Conservation (phyloP, 768 basidiomycete genomes). For the Tricholomella constricta region DNA sequence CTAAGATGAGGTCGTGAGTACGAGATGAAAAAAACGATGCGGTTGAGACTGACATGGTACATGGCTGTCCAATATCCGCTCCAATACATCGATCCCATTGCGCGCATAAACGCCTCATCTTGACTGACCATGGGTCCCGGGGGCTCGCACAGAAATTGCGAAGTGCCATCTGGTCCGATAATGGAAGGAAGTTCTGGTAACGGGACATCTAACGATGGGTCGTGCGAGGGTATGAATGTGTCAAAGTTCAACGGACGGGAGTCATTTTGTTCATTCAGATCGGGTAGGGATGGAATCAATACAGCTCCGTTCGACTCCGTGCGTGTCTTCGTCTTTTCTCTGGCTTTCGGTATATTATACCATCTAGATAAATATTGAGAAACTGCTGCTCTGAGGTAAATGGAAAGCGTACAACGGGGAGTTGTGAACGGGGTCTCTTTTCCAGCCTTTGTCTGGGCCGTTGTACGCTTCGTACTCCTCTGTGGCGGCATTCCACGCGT, state of each 20-base stretch:
- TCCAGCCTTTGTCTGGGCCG: constrained; percentile 74
- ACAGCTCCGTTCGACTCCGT: background rate
- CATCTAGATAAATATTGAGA: constrained; percentile 49
- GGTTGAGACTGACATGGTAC: constrained; percentile 62
- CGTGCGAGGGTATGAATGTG: constrained; percentile 70
- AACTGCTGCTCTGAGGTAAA: background rate
- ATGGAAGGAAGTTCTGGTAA: constrained; percentile 20
- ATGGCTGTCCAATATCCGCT: constrained; percentile 86
- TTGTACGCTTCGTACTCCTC: constrained; percentile 79
- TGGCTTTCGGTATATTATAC: constrained; percentile 63
- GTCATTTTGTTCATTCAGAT: constrained; percentile 39
- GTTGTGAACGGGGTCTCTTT: constrained; percentile 65
- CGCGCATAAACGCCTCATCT: constrained; percentile 78
- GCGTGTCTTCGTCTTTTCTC: background rate
- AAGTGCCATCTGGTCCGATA: constrained; percentile 23
- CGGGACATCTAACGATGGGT: constrained; percentile 52
- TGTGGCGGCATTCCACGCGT: constrained; percentile 83
- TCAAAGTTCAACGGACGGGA: constrained; percentile 69
- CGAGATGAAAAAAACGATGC: background rate
- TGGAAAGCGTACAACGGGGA: constrained; percentile 63
- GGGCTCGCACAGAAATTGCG: constrained; percentile 32
- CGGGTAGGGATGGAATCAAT: constrained; percentile 1
- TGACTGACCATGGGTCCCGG: constrained; percentile 48
- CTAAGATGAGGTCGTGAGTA: constrained; percentile 18
- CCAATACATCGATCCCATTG: constrained; percentile 84